phyloP scores from a whole-genome alignment of 352 stramenopile species.

The Pythium sukuiense region DNA sequence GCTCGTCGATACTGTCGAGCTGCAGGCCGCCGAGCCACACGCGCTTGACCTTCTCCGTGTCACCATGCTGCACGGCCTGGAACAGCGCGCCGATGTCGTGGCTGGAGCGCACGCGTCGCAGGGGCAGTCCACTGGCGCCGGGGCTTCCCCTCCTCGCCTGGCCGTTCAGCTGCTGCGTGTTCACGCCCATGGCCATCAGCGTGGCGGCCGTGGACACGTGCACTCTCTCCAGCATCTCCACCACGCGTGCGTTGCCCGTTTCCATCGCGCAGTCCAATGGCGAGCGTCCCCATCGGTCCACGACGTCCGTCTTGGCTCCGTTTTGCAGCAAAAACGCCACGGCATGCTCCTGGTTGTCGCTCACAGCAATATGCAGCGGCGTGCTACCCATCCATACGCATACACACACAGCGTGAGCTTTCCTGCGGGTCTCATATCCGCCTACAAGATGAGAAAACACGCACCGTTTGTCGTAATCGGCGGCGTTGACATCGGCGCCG shows the following conservation, averaged over 20 bases:
- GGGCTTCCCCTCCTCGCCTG: neutral
- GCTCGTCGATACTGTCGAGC: conserved; percentile 57
- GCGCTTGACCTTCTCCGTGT: conserved; percentile 78
- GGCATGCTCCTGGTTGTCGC: conserved; percentile 53
- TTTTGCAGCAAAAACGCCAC: conserved; percentile 64
- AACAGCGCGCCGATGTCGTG: conserved; percentile 53
- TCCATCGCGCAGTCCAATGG: conserved; percentile 71
- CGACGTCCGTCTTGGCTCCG: conserved; percentile 46
- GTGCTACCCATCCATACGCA: conserved; percentile 36
- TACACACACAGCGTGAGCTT: neutral
- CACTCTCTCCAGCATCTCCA: conserved; percentile 46
- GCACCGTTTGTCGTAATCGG: conserved; percentile 79
- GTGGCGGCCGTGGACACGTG: conserved; percentile 20
- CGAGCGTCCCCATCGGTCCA: conserved; percentile 73
- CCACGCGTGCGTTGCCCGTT: conserved; percentile 43
- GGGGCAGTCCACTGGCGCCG: neutral
- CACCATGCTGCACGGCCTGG: conserved; percentile 53
- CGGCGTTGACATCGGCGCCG: conserved; percentile 66
- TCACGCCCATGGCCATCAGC: neutral
- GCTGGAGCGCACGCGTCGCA: conserved; percentile 29
- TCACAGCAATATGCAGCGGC: conserved; percentile 75
- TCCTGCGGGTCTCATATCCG: too few relatives aligned
- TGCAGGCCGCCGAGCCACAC: conserved; percentile 64
- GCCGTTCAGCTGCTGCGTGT: neutral
- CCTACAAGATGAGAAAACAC: neutral